Percentiles rank a stretch among this genome's conserved stretches.
Evolutionary conservation across 78 protist species (phyloP).

Genomic region (Pigoraptor vietnamica): DNA sequence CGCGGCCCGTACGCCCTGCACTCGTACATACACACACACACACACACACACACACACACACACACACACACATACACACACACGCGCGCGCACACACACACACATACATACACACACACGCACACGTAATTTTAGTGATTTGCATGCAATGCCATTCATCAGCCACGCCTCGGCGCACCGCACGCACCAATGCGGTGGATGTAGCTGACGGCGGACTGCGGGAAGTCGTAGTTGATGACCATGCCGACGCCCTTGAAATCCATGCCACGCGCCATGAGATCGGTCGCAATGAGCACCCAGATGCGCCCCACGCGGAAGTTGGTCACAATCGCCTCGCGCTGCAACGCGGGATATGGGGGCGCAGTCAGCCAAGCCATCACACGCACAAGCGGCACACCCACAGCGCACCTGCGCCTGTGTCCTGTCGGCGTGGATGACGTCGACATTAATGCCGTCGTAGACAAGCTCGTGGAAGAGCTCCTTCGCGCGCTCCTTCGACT

Average conservation of each 20-base stretch:
- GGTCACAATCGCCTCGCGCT: slow-evolving; percentile 65
- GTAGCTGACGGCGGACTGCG: slow-evolving; percentile 51
- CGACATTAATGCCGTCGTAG: slow-evolving; percentile 68
- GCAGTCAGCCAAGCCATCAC: neutral
- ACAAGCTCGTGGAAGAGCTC: slow-evolving; percentile 72
- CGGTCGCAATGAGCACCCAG: slow-evolving; percentile 92
- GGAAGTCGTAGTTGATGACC: slow-evolving; percentile 94
- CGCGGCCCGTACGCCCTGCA: slow-evolving; percentile 94
- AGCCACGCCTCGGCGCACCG: neutral
- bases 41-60: neutral
- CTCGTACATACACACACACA: neutral
- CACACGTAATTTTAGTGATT: too few species aligned
- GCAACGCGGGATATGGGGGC: neutral
- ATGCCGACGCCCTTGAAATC: slow-evolving; percentile 84
- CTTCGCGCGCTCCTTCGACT: slow-evolving; percentile 83
- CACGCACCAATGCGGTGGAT: slow-evolving; percentile 51
- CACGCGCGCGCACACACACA: neutral
- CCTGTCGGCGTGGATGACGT: slow-evolving; percentile 74
- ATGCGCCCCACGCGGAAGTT: slow-evolving; percentile 76
- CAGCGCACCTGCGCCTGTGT: slow-evolving; percentile 21
- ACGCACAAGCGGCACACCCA: neutral
- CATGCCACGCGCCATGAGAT: slow-evolving; percentile 93
- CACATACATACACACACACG: too few species aligned
- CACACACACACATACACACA: neutral
- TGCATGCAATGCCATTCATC: neutral